Evolutionary conservation across 2,329 filamentous ascomycete genomes (phyloP).

Genomic region (Shiraia sp.): DNA sequence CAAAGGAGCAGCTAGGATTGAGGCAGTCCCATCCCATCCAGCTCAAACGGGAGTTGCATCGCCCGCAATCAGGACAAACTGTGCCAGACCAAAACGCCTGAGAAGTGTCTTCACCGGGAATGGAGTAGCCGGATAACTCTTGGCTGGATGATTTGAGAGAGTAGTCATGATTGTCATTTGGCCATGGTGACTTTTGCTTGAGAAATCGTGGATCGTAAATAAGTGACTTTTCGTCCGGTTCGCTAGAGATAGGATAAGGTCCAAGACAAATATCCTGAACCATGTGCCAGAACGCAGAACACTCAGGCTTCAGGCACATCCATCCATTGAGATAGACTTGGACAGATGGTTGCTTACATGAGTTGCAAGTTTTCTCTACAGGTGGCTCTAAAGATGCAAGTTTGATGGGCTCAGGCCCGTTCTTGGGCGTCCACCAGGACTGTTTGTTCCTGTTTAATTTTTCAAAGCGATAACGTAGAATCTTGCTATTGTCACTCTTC

Average conservation of each 20-base stretch:
- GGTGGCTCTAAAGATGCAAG: conserved; percentile 35
- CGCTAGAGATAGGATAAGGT: conserved; percentile 13
- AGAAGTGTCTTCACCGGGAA: conserved; percentile 54
- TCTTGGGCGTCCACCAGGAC: conserved; percentile 63
- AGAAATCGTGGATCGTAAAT: conserved; percentile 64
- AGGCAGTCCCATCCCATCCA: conserved; percentile 69
- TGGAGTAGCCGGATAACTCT: conserved; percentile 38
- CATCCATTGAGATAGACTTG: conserved; percentile 55
- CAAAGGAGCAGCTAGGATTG: conserved; percentile 55
- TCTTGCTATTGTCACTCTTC: conserved; percentile 48
- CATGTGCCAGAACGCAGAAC: conserved; percentile 60
- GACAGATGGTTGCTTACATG: conserved; percentile 37
- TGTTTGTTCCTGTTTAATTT: conserved; percentile 57
- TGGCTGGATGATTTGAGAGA: conserved; percentile 32
- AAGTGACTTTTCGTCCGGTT: conserved; percentile 44
- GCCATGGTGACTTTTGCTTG: conserved; percentile 54
- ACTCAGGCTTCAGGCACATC: conserved; percentile 62
- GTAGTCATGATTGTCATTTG: conserved; percentile 43
- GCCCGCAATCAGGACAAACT: conserved; percentile 66
- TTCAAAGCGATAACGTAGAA: conserved; percentile 68
- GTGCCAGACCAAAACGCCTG: conserved; percentile 63
- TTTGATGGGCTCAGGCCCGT: conserved; percentile 26
- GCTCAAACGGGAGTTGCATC: conserved; percentile 62
- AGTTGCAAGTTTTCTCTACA: conserved; percentile 42
- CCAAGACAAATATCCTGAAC: background rate